A percentile compares a stretch with the other conserved stretches of the same genome.
Evolutionary conservation across 2,329 filamentous ascomycete species (phyloP).

Genomic region (Aspergillus unguis): DNA sequence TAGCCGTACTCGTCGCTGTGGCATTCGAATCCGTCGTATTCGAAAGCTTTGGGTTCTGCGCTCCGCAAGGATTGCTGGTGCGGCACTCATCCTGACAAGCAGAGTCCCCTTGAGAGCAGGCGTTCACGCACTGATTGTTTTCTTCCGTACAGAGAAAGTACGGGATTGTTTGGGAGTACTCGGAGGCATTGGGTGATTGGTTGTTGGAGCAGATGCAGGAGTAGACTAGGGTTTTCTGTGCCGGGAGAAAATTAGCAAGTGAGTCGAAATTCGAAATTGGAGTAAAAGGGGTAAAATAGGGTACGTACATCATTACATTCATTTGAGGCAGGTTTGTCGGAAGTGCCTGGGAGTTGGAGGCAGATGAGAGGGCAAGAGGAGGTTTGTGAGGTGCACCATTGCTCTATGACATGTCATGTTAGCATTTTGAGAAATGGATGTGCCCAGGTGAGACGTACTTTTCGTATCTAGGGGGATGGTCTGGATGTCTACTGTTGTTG

Average conservation of each 20-base stretch:
- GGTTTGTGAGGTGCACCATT: slow-evolving; percentile 44
- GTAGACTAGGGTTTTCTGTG: slow-evolving; percentile 50
- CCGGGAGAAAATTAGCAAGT: not conserved
- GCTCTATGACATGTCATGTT: slow-evolving; percentile 26
- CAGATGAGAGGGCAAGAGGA: slow-evolving; percentile 46
- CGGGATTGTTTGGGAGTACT: slow-evolving; percentile 62
- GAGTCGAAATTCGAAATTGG: not conserved
- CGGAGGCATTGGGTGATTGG: slow-evolving; percentile 55
- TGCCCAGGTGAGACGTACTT: slow-evolving; percentile 24
- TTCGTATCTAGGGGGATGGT: slow-evolving; percentile 35
- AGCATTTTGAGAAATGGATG: not conserved
- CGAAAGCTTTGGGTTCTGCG: slow-evolving; percentile 53
- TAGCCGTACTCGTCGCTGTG: slow-evolving; percentile 33
- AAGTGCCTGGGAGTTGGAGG: slow-evolving; percentile 38
- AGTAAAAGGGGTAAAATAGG: not conserved
- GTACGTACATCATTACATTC: slow-evolving; percentile 39
- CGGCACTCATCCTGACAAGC: slow-evolving; percentile 52
- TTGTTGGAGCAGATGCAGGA: slow-evolving; percentile 56
- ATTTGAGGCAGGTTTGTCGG: slow-evolving; percentile 35
- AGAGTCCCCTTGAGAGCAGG: slow-evolving; percentile 47
- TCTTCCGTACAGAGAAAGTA: slow-evolving; percentile 60
- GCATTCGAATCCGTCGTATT: slow-evolving; percentile 50
- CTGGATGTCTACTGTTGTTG: slow-evolving; percentile 33
- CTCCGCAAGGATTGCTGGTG: slow-evolving; percentile 57
- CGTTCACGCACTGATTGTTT: slow-evolving; percentile 54